Evolutionary conservation across 441 rosid species (phyloP), one percentile per base, ranked within the genome.

Genomic region (Brassica balearica): DNA sequence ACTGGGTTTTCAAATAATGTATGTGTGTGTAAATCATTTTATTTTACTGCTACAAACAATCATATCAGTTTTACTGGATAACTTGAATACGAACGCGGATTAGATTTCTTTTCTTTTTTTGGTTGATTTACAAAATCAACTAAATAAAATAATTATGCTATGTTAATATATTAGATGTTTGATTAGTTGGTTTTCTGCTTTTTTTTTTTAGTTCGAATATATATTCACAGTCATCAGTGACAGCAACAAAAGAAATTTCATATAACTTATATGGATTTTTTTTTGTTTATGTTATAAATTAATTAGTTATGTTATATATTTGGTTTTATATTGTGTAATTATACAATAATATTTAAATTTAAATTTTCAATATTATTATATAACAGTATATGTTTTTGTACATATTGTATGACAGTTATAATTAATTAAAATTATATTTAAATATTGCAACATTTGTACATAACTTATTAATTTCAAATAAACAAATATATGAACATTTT

Each of bases 1-100:
- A 59, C 63, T 59, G 14, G 17, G 7, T 64, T 64, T 48, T 48
- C 15, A 34, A 64, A 64, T 32, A 64, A 62, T 27, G 19, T 63
- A 48, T 12, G 55, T 48, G 67, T 63, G 68, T 32, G 67, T 63
- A 25, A 29, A 23, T 22, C 64, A 41, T 36, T 36, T 36, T 36
- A 36, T 36, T 36, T 36, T 36, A 1, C 9, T 36, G 43, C 43
- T 36, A 36, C 43, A 8, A 36, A 8, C 43, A 36, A 36, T 36
- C 10, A 36, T 36, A 36, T 1, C 43, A 36, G 43, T 8, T 36
- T 36, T 36, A 36, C 3, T 36, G 43, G 43, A 36, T 36, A 36
- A 36, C 43, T 36, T 0, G 11, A 36, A 36, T 36, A 36, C 43
- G 43, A 36, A 8, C 43, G 8, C 41, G 8, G 41, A 8, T 36